A percentile compares a stretch with the other conserved stretches of the same genome.
Evolutionary conservation across 1,284 basidiomycete genomes (phyloP).

Genomic region (Tremellales sp.): DNA sequence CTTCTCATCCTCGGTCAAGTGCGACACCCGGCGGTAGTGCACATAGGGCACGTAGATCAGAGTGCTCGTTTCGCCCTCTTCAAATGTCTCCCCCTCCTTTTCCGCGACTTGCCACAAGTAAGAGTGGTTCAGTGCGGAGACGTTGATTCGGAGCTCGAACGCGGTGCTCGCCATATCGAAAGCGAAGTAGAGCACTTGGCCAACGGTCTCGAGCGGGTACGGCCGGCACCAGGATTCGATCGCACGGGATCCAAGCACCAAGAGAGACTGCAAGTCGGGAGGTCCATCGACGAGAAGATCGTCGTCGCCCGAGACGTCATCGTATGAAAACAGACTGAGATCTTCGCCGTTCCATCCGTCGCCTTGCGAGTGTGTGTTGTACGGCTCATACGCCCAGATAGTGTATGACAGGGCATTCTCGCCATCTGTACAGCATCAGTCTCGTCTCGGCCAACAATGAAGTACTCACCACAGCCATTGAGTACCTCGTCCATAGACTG

Average conservation of each 20-base stretch:
- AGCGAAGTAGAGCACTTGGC: slow-evolving; percentile 59
- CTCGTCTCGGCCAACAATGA: neutral
- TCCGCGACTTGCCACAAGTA: slow-evolving; percentile 2
- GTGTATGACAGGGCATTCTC: slow-evolving; percentile 76
- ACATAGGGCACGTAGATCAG: slow-evolving; percentile 76
- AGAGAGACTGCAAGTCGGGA: slow-evolving; percentile 50
- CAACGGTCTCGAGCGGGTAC: slow-evolving; percentile 70
- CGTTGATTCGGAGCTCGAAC: slow-evolving; percentile 63
- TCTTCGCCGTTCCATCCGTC: slow-evolving; percentile 96
- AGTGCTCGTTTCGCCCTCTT: slow-evolving; percentile 47
- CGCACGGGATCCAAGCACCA: slow-evolving; percentile 75
- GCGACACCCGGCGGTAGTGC: slow-evolving; percentile 56
- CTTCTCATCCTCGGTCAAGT: slow-evolving; percentile 1
- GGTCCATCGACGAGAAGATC: slow-evolving; percentile 19
- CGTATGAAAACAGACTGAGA: slow-evolving; percentile 77
- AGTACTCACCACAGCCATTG: slow-evolving; percentile 61
- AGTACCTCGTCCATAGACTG: slow-evolving; percentile 83
- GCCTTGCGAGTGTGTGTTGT: slow-evolving; percentile 74
- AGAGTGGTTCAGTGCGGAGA: slow-evolving; percentile 38
- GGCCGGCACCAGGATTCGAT: slow-evolving; percentile 76
- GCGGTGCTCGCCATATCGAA: slow-evolving; percentile 70
- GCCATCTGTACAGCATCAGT: slow-evolving; percentile 55
- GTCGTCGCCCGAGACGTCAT: slow-evolving; percentile 56
- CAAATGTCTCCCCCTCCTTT: slow-evolving; percentile 36
- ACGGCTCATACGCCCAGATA: slow-evolving; percentile 83